phyloP scores from a whole-genome alignment of 371 early-diverging fungal genomes.

The Fennellomyces sp. region DNA sequence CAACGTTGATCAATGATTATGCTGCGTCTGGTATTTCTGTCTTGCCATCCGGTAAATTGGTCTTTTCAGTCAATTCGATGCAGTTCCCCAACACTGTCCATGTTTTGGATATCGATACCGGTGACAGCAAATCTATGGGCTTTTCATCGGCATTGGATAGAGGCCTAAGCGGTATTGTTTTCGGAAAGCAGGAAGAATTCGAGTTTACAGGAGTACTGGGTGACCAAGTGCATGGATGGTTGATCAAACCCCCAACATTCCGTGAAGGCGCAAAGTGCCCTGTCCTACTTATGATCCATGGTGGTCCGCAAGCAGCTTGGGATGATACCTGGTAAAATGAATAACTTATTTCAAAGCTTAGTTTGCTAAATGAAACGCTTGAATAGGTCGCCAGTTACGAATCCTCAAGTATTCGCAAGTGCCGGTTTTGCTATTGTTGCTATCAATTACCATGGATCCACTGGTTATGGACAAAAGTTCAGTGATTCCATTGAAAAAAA shows the following conservation, averaged over 20 bases:
- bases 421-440: slow-evolving; percentile 80
- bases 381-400: slow-evolving; percentile 68
- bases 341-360: background rate
- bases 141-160: slow-evolving; percentile 31
- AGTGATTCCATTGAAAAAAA: slow-evolving; percentile 73
- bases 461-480: slow-evolving; percentile 77
- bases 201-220: slow-evolving; percentile 69
- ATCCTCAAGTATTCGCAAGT: slow-evolving; percentile 76
- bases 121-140: slow-evolving; percentile 7
- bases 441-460: slow-evolving; percentile 82
- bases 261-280: slow-evolving; percentile 67
- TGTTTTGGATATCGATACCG: slow-evolving; percentile 29
- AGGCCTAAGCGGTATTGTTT: slow-evolving; percentile 31
- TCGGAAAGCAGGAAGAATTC: slow-evolving; percentile 62
- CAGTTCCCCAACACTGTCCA: slow-evolving; percentile 50
- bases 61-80: slow-evolving; percentile 50
- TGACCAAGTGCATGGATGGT: slow-evolving; percentile 73
- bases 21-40: slow-evolving; percentile 45
- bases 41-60: slow-evolving; percentile 36
- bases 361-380: too few species aligned
- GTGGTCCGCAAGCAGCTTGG: slow-evolving; percentile 84
- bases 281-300: slow-evolving; percentile 83
- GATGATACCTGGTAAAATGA: slow-evolving; percentile 60
- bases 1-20: slow-evolving; percentile 55
- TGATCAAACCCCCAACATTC: slow-evolving; percentile 71